Percentiles rank a stretch among this genome's conserved stretches.
These are phyloP conservation scores for Blastobotrys americana DNA, from an alignment of 805 yeast genomes.

Conservation along the genomic window DNA sequence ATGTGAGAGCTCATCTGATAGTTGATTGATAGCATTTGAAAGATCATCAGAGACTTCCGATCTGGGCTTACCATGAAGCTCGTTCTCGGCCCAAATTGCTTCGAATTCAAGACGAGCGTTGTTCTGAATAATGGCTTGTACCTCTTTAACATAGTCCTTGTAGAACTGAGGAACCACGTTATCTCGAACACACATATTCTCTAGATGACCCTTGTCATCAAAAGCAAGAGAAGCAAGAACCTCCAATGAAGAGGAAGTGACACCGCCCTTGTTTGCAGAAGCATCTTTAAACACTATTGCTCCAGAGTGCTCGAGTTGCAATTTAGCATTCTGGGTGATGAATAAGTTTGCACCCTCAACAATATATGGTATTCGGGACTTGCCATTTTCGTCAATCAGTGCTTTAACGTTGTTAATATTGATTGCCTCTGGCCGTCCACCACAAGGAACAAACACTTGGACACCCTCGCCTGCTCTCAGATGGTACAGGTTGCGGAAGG, in stretches of 20 bases:
- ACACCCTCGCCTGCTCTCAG: conserved; percentile 59
- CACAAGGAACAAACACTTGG: conserved; percentile 93
- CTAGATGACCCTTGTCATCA: conserved; percentile 73
- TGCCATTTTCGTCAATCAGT: conserved; percentile 73
- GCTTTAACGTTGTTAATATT: conserved; percentile 73
- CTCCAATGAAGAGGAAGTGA: conserved; percentile 91
- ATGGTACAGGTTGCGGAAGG: conserved; percentile 88
- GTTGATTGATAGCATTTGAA: conserved; percentile 73
- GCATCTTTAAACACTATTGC: conserved; percentile 88
- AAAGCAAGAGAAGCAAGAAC: conserved; percentile 91
- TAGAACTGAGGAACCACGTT: conserved; percentile 64
- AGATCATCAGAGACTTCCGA: conserved; percentile 69
- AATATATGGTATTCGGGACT: conserved; percentile 71
- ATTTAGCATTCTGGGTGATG: conserved; percentile 89
- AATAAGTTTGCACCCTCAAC: conserved; percentile 98
- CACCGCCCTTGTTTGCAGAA: conserved; percentile 97
- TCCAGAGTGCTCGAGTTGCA: conserved; percentile 80
- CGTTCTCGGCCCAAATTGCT: conserved; percentile 73
- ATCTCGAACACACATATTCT: conserved; percentile 61
- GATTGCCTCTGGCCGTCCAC: conserved; percentile 96
- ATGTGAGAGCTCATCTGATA: conserved; percentile 76
- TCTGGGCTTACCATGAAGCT: conserved; percentile 53
- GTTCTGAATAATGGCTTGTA: conserved; percentile 62
- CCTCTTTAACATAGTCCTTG: conserved; percentile 74
- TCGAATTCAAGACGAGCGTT: conserved; percentile 85